Evolutionary conservation across 2,329 filamentous ascomycete genomes (phyloP).

Genomic region (Venturia carpophila): DNA sequence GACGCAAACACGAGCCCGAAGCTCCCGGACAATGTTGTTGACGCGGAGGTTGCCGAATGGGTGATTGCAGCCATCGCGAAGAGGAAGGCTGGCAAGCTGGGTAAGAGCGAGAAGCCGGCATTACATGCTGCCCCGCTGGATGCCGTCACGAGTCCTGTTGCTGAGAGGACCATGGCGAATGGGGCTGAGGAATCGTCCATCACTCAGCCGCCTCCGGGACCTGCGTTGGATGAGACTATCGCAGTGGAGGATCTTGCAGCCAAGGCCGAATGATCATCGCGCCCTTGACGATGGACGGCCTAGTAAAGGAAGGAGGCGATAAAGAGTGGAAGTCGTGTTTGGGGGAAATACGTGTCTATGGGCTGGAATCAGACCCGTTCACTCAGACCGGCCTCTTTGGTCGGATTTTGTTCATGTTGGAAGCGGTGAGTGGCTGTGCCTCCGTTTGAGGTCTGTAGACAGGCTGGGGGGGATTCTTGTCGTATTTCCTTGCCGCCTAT

Average conservation of each 20-base stretch:
- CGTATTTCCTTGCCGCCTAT: not conserved
- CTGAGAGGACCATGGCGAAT: constrained; percentile 7
- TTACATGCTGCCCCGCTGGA: constrained; percentile 82
- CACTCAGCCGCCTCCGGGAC: not conserved
- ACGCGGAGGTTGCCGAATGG: constrained; percentile 82
- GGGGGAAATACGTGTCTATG: not conserved
- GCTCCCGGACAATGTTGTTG: constrained; percentile 42
- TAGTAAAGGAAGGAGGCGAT: not conserved
- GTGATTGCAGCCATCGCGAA: constrained; percentile 63
- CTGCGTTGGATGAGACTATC: not conserved
- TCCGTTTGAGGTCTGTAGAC: not conserved
- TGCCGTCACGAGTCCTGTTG: constrained; percentile 39
- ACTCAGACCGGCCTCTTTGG: not conserved
- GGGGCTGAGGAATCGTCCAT: not conserved
- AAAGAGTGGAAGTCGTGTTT: not conserved
- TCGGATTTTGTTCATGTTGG: not conserved
- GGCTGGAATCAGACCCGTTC: not conserved
- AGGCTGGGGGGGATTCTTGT: not conserved
- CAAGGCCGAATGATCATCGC: not conserved
- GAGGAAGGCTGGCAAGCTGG: constrained; percentile 51
- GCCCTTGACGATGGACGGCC: not conserved
- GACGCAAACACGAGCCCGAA: not conserved
- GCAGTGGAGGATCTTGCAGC: not conserved
- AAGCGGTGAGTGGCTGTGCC: not conserved
- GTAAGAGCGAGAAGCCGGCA: constrained; percentile 60